Base-by-base conservation (phyloP, 371 early-diverging fungal genomes). In the Mucor racemosus region DNA sequence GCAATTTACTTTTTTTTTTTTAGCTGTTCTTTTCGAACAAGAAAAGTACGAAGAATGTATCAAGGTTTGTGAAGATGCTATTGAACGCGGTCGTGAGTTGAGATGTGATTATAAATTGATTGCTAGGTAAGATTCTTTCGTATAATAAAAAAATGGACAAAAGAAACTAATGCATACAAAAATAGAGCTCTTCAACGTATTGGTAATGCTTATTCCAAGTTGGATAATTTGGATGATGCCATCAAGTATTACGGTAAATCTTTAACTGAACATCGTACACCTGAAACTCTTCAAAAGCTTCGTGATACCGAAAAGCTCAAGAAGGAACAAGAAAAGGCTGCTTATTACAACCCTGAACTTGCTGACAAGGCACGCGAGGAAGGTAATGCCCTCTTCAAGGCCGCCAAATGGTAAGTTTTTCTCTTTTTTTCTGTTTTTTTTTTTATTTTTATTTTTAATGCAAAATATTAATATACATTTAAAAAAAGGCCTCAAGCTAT, bases 51-150 rank as follows among this genome's bases (percentile, higher is more conserved):
- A 96, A 7, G 95, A 94, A 38, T 94, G 95, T 75, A 96, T 99
- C 79, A 90, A 94, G 83, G 83, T 86, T 0, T 96, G 96, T 74
- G 91, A 97, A 71, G 80, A 95, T 68, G 98, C 98, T 21, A 88
- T 97, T 68, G 98, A 97, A 26, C 85, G 82, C 62, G 98, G 98
- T 42, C 92, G 98, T 62, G 95, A 95, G 75, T 71, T 90, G 46
- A 91, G 95, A 38, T 95, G 92, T 46, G 98, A 98, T 69, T 99
- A 91, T 82, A 98, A 97, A 82, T 79, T 96, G 65, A 93, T 99
- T 77, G 97, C 97, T 60, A 91, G 92, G 92, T 87, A 83, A 74
- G 55, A 13, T 19, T 21, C 3, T 21, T 15, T 42, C 2, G 1
- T 21, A 9, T 48, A 7, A n/a, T 17, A 19, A 6, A 6, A 46